phyloP scores from a whole-genome alignment of 192 early-diverging fungal genomes.

The Coemansia reversa region DNA sequence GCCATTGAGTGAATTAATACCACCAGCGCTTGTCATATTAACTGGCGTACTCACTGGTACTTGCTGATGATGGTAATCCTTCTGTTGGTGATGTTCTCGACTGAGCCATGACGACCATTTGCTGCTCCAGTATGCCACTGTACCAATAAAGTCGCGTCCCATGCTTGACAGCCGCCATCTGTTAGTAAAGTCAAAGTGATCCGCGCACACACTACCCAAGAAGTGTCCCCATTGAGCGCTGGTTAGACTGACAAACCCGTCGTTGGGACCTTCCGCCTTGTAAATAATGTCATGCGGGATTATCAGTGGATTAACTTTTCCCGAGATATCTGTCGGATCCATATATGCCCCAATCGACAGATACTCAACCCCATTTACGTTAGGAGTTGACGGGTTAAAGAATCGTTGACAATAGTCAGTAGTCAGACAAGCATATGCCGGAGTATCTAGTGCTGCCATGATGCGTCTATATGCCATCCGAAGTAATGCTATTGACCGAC shows the following conservation, averaged over 20 bases:
- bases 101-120: slow-evolving; percentile 48
- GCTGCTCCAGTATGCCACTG: slow-evolving; percentile 38
- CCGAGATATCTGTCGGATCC: slow-evolving; percentile 61
- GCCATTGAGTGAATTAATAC: neutral
- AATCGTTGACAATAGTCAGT: slow-evolving; percentile 78
- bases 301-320: slow-evolving; percentile 68
- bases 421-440: slow-evolving; percentile 90
- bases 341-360: slow-evolving; percentile 76
- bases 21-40: neutral
- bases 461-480: slow-evolving; percentile 58
- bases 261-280: slow-evolving; percentile 82
- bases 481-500: slow-evolving; percentile 32
- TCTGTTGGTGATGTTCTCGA: slow-evolving; percentile 5
- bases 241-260: slow-evolving; percentile 82
- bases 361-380: slow-evolving; percentile 75
- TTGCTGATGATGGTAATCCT: too few species aligned
- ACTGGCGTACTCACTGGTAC: neutral
- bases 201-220: slow-evolving; percentile 72
- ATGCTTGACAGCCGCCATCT: slow-evolving; percentile 42
- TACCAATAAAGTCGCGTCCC: slow-evolving; percentile 43
- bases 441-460: slow-evolving; percentile 76
- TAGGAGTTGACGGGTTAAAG: slow-evolving; percentile 86
- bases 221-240: slow-evolving; percentile 90
- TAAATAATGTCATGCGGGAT: slow-evolving; percentile 79
- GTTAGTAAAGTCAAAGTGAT: slow-evolving; percentile 87